These are phyloP conservation scores for Boletellus ananas DNA, from an alignment of 768 basidiomycete species.

Conservation along the genomic window DNA sequence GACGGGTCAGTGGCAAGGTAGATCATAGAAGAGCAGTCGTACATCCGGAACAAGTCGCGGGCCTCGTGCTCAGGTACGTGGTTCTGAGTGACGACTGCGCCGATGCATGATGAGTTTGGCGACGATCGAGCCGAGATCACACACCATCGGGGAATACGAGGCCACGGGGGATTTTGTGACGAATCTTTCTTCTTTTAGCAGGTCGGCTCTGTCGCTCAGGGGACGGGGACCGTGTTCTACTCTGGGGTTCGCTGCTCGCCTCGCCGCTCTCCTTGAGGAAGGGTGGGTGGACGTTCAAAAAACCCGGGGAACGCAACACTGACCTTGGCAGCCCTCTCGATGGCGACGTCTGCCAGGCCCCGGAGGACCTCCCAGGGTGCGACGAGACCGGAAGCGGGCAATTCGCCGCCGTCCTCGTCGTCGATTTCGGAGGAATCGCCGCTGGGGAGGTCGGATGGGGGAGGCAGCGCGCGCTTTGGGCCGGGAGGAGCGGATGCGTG, in stretches of 20 bases:
- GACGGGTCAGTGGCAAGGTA: slow-evolving; percentile 11
- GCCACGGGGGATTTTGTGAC: slow-evolving; percentile 54
- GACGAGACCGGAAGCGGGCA: slow-evolving; percentile 77
- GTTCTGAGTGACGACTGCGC: slow-evolving; percentile 76
- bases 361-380: slow-evolving; percentile 86
- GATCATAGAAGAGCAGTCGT: not conserved
- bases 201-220: slow-evolving; percentile 69
- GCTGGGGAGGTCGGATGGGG: slow-evolving; percentile 66
- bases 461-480: slow-evolving; percentile 58
- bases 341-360: slow-evolving; percentile 77
- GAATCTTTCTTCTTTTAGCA: slow-evolving; percentile 66
- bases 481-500: slow-evolving; percentile 31
- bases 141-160: slow-evolving; percentile 78
- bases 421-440: slow-evolving; percentile 84
- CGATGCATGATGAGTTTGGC: slow-evolving; percentile 1
- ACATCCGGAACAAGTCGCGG: slow-evolving; percentile 84
- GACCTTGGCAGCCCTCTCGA: slow-evolving; percentile 75
- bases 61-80: slow-evolving; percentile 81
- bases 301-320: slow-evolving; percentile 12
- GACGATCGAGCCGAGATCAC: not conserved
- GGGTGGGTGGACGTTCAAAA: slow-evolving; percentile 9
- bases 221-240: slow-evolving; percentile 69
- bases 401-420: slow-evolving; percentile 74
- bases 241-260: slow-evolving; percentile 64
- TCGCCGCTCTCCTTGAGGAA: slow-evolving; percentile 67